phyloP scores from a whole-genome alignment of 2,329 filamentous ascomycete genomes.

The Myriangium duriaei region DNA sequence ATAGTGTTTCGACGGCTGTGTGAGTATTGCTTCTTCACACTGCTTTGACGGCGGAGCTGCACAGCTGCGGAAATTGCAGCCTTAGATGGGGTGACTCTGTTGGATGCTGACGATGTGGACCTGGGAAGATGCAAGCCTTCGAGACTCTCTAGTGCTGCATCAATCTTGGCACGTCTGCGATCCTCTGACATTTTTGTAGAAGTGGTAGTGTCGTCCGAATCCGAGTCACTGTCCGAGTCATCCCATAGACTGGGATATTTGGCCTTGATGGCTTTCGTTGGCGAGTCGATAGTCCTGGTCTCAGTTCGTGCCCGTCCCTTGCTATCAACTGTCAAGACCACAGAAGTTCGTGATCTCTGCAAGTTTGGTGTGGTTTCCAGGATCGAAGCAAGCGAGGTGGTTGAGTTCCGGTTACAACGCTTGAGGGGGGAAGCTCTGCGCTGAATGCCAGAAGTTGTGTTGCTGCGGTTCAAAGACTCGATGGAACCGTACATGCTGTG shows the following conservation, averaged over 20 bases:
- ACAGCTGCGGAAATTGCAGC: constrained; percentile 23
- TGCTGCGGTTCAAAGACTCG: constrained; percentile 20
- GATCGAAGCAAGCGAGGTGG: constrained; percentile 29
- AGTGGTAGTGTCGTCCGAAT: constrained; percentile 16
- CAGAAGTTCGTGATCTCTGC: constrained; percentile 23
- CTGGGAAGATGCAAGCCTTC: constrained; percentile 22
- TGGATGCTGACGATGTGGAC: constrained; percentile 20
- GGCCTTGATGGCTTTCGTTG: constrained; percentile 22
- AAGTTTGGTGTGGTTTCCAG: constrained; percentile 29
- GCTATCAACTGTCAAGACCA: constrained; percentile 34
- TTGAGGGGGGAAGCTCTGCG: constrained; percentile 37
- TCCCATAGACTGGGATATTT: constrained; percentile 35
- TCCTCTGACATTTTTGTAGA: constrained; percentile 1
- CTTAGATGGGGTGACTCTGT: constrained; percentile 22
- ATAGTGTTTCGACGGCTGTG: constrained; percentile 13
- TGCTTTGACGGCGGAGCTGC: constrained; percentile 22
- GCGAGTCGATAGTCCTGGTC: constrained; percentile 26
- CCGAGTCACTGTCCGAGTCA: constrained; percentile 27
- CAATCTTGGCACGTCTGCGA: constrained; percentile 18
- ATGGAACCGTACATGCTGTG: constrained; percentile 16
- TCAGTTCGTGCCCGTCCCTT: constrained; percentile 35
- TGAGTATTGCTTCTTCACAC: constrained; percentile 13
- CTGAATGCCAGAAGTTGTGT: constrained; percentile 24
- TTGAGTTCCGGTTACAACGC: constrained; percentile 25
- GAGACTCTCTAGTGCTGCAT: constrained; percentile 23